Base-by-base conservation (phyloP, 441 rosid species). In the Pelargonium myrrhifolium region DNA sequence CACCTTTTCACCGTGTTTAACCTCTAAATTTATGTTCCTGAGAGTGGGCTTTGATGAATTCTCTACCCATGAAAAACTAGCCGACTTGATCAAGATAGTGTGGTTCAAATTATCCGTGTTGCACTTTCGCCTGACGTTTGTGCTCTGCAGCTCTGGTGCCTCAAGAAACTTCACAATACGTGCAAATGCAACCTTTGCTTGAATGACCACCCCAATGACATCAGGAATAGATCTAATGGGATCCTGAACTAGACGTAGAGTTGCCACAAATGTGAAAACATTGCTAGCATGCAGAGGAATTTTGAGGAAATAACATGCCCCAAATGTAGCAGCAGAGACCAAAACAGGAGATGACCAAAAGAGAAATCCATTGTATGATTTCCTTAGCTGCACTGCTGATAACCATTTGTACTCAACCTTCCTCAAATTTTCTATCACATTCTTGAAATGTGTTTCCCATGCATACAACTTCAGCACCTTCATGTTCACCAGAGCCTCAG, bases 371-470 rank as follows among this genome's bases (percentile, higher is more conserved):
- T 86, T 89, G 35, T 89, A 94, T 28, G 90, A 75, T 70, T 71
- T 94, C 56, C 84, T 76, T 42, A 85, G 67, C 84, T 88, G 99
- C 43, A 92, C 89, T 0, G 99, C 96, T 17, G 84, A 75, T 74
- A 94, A 68, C 89, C 96, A 92, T 75, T 76, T 86, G 59, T 68
- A 68, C 75, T 94, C 98, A 18, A 37, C 82, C 1, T 75, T 77
- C 79, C 99, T 77, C 21, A 91, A 72, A 40, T 71, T 82, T 78
- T 93, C 97, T 0, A 93, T 88, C 40, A 74, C 90, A 21, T 77
- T 84, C 81, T 85, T 91, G 74, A 91, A 91, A 80, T 93, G 93
- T n/a, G 78, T 75, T 71, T 93, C 99, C 99, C 99, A 93, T 6
- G 97, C 97, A 65, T 93, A 93, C 3, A 91, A 72, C 78, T 93